These are phyloP conservation scores for Chamaecyparis obtusa DNA, from an alignment of 75 land plant species.

Conservation along the genomic window DNA sequence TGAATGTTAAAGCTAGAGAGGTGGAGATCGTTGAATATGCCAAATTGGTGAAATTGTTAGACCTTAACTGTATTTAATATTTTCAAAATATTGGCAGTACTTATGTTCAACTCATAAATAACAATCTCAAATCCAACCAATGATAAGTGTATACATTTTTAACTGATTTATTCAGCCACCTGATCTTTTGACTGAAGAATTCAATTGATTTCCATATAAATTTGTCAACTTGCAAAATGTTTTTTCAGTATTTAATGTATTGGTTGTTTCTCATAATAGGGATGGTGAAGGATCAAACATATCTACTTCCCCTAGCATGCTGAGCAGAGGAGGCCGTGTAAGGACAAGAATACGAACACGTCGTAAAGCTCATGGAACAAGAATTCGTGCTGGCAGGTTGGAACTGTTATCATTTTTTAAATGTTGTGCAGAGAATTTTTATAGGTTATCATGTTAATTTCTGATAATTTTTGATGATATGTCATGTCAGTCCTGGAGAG, in stretches of 20 bases:
- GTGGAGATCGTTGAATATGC: not conserved
- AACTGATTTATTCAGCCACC: not conserved
- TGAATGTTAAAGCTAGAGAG: not conserved
- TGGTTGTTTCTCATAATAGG: constrained; percentile 30
- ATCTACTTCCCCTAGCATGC: constrained; percentile 36
- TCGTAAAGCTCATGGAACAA: constrained; percentile 64
- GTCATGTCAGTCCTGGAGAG: constrained; percentile 77
- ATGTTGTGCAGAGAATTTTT: not conserved
- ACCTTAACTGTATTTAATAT: not conserved
- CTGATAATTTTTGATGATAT: not conserved
- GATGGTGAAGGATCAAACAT: constrained; percentile 37
- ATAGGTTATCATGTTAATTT: not conserved
- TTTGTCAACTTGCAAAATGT: not conserved
- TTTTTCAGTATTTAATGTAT: not conserved
- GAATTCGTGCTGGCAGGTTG: constrained; percentile 96
- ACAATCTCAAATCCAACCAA: not conserved
- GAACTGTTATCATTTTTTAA: constrained; percentile 10
- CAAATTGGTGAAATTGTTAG: not conserved
- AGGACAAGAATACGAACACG: constrained; percentile 34
- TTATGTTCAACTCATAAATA: not conserved
- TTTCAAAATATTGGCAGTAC: not conserved
- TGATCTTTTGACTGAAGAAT: not conserved
- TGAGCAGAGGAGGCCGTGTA: constrained; percentile 27
- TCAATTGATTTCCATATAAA: not conserved
- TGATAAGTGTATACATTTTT: not conserved